phyloP scores from a whole-genome alignment of 1,284 basidiomycete genomes.

The Marasmius sp. region DNA sequence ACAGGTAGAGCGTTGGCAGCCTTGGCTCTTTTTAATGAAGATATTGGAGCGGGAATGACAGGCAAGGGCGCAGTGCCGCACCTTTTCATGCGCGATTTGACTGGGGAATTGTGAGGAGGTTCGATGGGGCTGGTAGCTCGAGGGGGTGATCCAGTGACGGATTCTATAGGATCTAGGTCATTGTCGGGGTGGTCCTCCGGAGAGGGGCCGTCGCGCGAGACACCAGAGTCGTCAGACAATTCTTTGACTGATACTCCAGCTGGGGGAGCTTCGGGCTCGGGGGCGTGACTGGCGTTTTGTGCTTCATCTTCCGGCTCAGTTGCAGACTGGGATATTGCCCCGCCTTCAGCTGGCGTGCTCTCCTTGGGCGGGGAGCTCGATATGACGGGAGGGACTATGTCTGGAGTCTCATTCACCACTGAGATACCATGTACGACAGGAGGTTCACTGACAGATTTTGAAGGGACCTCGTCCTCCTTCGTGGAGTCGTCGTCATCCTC shows the following conservation, averaged over 20 bases:
- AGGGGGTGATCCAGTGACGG: not conserved
- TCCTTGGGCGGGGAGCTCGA: not conserved
- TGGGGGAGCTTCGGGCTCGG: not conserved
- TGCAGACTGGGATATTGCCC: not conserved
- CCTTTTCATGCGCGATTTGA: not conserved
- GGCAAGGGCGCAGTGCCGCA: not conserved
- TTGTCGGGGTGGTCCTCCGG: too few species aligned
- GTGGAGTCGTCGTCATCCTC: not conserved
- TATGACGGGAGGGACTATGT: not conserved
- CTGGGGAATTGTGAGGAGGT: not conserved
- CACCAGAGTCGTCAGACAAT: too few species aligned
- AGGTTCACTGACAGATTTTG: not conserved
- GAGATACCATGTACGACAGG: not conserved
- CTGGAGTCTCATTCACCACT: not conserved
- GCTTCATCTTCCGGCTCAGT: not conserved
- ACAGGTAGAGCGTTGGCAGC: conserved; percentile 2
- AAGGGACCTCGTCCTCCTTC: not conserved
- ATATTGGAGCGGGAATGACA: not conserved
- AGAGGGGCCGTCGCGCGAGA: not conserved
- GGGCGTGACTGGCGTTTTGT: not conserved
- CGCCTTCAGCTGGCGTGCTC: not conserved
- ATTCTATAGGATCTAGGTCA: conserved; percentile 9
- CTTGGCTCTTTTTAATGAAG: not conserved
- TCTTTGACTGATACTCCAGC: not conserved
- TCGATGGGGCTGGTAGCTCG: conserved; percentile 11